These are phyloP conservation scores for Trichoderma aggressivum DNA, from an alignment of 2,329 filamentous ascomycete genomes.

Conservation along the genomic window DNA sequence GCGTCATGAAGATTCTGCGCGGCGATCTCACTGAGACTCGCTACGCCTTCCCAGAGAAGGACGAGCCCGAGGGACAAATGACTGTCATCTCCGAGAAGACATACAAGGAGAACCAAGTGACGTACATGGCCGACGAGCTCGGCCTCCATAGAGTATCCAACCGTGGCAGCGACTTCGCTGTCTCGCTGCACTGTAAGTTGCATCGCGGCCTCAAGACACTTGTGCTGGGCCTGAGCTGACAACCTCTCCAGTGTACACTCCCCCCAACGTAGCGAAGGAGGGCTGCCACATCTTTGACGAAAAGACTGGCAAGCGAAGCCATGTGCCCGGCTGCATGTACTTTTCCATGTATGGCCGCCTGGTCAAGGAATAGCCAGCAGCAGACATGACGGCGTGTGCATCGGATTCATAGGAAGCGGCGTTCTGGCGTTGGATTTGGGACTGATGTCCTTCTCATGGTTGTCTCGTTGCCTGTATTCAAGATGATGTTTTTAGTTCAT, in stretches of 20 bases:
- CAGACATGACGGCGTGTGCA: neutral
- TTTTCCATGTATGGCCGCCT: slow-evolving; percentile 61
- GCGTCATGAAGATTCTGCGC: slow-evolving; percentile 84
- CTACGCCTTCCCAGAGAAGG: slow-evolving; percentile 65
- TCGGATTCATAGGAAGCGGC: neutral
- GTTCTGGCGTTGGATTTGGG: slow-evolving; percentile 5
- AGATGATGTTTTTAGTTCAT: slow-evolving; percentile 15
- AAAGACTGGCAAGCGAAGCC: slow-evolving; percentile 68
- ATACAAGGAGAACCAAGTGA: slow-evolving; percentile 69
- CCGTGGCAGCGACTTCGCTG: slow-evolving; percentile 68
- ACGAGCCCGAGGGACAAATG: slow-evolving; percentile 53
- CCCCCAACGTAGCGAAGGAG: slow-evolving; percentile 78
- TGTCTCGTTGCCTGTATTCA: neutral
- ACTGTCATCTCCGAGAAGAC: slow-evolving; percentile 62
- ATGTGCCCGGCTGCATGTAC: slow-evolving; percentile 68
- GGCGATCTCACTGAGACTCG: slow-evolving; percentile 78
- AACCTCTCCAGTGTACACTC: slow-evolving; percentile 64
- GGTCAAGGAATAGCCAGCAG: slow-evolving; percentile 37
- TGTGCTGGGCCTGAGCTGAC: slow-evolving; percentile 31
- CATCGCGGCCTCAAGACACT: slow-evolving; percentile 28
- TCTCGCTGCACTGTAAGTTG: slow-evolving; percentile 72
- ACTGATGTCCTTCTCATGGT: neutral
- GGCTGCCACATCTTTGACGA: slow-evolving; percentile 82
- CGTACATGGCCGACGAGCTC: slow-evolving; percentile 89
- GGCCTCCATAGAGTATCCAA: slow-evolving; percentile 83